Evolutionary conservation across 352 stramenopile genomes (phyloP).

Genomic region (Globisporangium radiosum): DNA sequence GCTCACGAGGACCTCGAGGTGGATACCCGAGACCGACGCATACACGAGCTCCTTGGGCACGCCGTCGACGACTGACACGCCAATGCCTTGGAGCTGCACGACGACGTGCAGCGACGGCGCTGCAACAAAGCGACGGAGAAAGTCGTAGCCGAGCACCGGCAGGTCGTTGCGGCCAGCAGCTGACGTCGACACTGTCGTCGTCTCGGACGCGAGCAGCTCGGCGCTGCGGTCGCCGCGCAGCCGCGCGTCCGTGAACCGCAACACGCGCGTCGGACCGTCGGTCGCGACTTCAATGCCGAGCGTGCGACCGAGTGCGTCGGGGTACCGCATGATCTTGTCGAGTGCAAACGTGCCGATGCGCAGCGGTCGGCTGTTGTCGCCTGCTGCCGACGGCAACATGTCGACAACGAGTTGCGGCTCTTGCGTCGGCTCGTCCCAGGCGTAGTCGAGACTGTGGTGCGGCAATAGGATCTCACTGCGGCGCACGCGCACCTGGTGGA

Average conservation of each 20-base stretch:
- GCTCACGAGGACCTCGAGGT: slow-evolving; percentile 52
- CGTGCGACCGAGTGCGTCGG: slow-evolving; percentile 62
- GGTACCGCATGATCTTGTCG: slow-evolving; percentile 77
- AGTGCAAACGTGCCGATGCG: slow-evolving; percentile 78
- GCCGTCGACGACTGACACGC: slow-evolving; percentile 70
- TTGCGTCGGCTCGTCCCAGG: slow-evolving; percentile 84
- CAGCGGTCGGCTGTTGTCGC: slow-evolving; percentile 80
- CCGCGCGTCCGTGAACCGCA: slow-evolving; percentile 80
- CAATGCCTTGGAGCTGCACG: slow-evolving; percentile 62
- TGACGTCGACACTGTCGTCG: slow-evolving; percentile 1
- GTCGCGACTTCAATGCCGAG: slow-evolving; percentile 79
- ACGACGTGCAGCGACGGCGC: slow-evolving; percentile 42
- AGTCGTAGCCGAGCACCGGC: slow-evolving; percentile 7
- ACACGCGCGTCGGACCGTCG: slow-evolving; percentile 81
- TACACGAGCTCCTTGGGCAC: slow-evolving; percentile 78
- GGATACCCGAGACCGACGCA: slow-evolving; percentile 55
- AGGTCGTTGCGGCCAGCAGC: background rate
- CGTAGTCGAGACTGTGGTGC: slow-evolving; percentile 83
- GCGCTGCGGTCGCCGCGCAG: slow-evolving; percentile 40
- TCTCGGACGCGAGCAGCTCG: slow-evolving; percentile 9
- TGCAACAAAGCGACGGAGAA: slow-evolving; percentile 45
- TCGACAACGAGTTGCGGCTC: slow-evolving; percentile 77
- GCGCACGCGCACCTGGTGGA: slow-evolving; percentile 76
- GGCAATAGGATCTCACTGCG: slow-evolving; percentile 81
- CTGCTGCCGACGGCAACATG: slow-evolving; percentile 82